phyloP scores from a whole-genome alignment of 2,329 filamentous ascomycete species.

The Colletotrichum magnum region DNA sequence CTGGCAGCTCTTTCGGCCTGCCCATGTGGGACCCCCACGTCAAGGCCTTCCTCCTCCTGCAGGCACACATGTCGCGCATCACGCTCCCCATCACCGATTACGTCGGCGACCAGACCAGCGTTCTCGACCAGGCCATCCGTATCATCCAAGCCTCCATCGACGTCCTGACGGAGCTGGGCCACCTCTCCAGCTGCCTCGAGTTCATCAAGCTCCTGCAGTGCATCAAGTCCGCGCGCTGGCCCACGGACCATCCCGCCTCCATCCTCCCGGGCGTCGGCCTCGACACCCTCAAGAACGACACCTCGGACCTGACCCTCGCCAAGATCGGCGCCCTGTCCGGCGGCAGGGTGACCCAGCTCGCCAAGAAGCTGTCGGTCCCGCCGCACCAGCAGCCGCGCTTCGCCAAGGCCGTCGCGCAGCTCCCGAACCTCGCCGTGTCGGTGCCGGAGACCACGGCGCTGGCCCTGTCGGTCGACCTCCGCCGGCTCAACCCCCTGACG shows the following conservation, averaged over 20 bases:
- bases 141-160: conserved; percentile 97
- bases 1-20: conserved; percentile 73
- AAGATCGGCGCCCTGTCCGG: conserved; percentile 55
- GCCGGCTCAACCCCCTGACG: conserved; percentile 75
- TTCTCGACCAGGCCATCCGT: conserved; percentile 96
- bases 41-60: conserved; percentile 93
- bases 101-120: conserved; percentile 90
- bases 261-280: conserved; percentile 82
- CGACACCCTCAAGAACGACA: conserved; percentile 56
- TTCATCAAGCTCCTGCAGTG: conserved; percentile 92
- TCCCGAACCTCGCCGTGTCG: conserved; percentile 79
- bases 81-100: conserved; percentile 97
- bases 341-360: conserved; percentile 58
- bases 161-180: conserved; percentile 90
- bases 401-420: conserved; percentile 70
- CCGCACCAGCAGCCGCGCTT: conserved; percentile 61
- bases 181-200: conserved; percentile 80
- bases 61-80: conserved; percentile 94
- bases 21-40: conserved; percentile 99
- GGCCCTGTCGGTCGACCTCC: conserved; percentile 74
- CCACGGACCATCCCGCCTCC: conserved; percentile 81
- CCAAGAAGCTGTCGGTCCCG: conserved; percentile 66
- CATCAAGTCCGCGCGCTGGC: conserved; percentile 95
- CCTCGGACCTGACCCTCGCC: conserved; percentile 55
- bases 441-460: conserved; percentile 73